Evolutionary conservation across 108 stramenopile species (phyloP), one percentile per base, ranked within the genome.

Genomic region (Nitzschia sp.): DNA sequence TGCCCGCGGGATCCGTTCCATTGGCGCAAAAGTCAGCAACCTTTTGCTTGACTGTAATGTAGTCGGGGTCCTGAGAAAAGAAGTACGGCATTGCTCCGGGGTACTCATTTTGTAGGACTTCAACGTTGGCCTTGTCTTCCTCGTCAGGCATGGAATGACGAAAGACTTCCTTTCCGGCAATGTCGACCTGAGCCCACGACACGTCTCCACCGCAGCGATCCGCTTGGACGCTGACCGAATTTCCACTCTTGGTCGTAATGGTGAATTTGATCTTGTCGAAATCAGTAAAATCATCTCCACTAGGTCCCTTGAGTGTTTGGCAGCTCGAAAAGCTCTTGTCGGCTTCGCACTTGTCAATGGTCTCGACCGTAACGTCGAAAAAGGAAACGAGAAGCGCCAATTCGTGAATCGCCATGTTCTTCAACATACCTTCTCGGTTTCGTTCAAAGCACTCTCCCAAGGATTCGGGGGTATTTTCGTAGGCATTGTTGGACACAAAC

Each of bases 331-430:
- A 94, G 8, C 85, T 89, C 83, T 94, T 91, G 78, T 95, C 93
- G 31, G 90, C 96, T 8, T 36, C 70, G 55, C 93, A 93, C 42
- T 68, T 77, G 21, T 78, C 90, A 77, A 97, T 94, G 67, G 90
- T 95, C 27, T 94, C 91, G 18, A 90, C 92, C 19, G 83, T 78
- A 13, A 93, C 93, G 72, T 90, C 92, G 58, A 88, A 96, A 75
- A 94, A 96, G 53, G 83, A 82, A 31, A 92, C 95, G 46, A 96
- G 68, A 25, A 96, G 68, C 13, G 93, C 93, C 63, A 94, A 66
- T 68, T 96, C 95, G 80, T 96, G 95, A 66, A 96, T 94, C 3
- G 95, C 95, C 95, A 96, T 96, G 76, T 96, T 96, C 68, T 96
- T 96, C 36, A 96, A 78, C 93, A 96, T 96, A 51, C 95, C 95